These are phyloP conservation scores for Pythium periplocum DNA, from an alignment of 352 stramenopile genomes.

Conservation along the genomic window DNA sequence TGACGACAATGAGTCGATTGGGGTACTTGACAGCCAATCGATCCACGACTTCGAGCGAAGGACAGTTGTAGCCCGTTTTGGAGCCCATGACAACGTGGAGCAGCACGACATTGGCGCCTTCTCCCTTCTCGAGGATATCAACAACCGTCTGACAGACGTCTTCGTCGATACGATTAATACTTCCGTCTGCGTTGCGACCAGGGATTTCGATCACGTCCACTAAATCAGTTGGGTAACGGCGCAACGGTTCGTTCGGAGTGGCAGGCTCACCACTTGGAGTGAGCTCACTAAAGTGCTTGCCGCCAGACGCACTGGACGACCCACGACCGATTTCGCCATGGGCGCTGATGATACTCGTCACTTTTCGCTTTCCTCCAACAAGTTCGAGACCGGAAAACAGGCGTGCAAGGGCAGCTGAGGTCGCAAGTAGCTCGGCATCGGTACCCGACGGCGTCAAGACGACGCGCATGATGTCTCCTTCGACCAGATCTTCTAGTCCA, in stretches of 20 bases:
- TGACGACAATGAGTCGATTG: slow-evolving; percentile 72
- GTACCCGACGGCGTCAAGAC: slow-evolving; percentile 81
- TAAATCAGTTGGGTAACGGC: slow-evolving; percentile 50
- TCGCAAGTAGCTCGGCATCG: slow-evolving; percentile 82
- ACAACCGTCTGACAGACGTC: slow-evolving; percentile 37
- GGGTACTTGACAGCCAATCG: slow-evolving; percentile 45
- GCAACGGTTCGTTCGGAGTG: slow-evolving; percentile 34
- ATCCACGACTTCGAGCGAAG: slow-evolving; percentile 60
- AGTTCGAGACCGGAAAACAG: slow-evolving; percentile 43
- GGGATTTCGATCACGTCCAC: slow-evolving; percentile 62
- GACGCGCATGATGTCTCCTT: slow-evolving; percentile 43
- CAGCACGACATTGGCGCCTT: slow-evolving; percentile 60
- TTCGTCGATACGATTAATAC: slow-evolving; percentile 44
- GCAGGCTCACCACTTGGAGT: slow-evolving; percentile 62
- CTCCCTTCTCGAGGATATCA: slow-evolving; percentile 32
- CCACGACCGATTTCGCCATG: slow-evolving; percentile 82
- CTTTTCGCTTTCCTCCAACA: slow-evolving; percentile 31
- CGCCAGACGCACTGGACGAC: slow-evolving; percentile 65
- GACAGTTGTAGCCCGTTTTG: slow-evolving; percentile 82
- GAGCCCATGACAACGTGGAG: slow-evolving; percentile 82
- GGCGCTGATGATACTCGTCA: slow-evolving; percentile 82
- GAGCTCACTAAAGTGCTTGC: slow-evolving; percentile 78
- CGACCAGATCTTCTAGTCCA: slow-evolving; percentile 44
- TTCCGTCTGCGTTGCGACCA: slow-evolving; percentile 47
- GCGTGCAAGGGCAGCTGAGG: slow-evolving; percentile 56